Percentiles rank a stretch among this genome's conserved stretches.
These are phyloP conservation scores for Cryptococcus sp. DNA, from an alignment of 1,284 basidiomycete genomes.

Conservation along the genomic window DNA sequence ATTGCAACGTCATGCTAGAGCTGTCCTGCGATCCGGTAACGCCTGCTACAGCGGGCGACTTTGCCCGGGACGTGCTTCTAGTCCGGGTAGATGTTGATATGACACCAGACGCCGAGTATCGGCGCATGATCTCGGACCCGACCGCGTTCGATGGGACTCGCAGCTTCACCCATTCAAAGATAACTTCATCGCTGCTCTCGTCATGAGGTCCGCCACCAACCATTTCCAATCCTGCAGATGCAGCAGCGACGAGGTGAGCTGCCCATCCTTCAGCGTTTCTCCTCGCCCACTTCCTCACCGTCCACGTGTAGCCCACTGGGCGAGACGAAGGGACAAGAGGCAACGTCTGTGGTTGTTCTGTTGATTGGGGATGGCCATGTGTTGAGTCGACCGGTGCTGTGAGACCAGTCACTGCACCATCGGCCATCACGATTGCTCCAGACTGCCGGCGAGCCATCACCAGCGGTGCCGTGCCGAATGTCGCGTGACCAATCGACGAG, in stretches of 20 bases:
- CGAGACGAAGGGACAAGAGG: conserved; percentile 33
- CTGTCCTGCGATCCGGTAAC: conserved; percentile 1
- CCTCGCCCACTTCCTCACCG: conserved; percentile 76
- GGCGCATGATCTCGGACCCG: conserved; percentile 16
- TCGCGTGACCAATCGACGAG: conserved; percentile 31
- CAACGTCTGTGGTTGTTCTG: conserved; percentile 8
- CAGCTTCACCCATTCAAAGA: conserved; percentile 52
- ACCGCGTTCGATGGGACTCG: conserved; percentile 20
- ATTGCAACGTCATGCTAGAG: conserved; percentile 7
- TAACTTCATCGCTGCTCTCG: conserved; percentile 45
- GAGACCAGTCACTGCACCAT: conserved; percentile 40
- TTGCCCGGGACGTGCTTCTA: conserved; percentile 9
- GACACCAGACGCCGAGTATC: conserved; percentile 16
- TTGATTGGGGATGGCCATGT: background rate
- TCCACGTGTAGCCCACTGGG: conserved; percentile 69
- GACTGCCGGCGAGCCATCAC: conserved; percentile 30
- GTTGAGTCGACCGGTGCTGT: conserved; percentile 5
- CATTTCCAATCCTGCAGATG: conserved; percentile 41
- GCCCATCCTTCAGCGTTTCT: conserved; percentile 51
- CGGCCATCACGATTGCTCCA: conserved; percentile 26
- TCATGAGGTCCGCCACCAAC: conserved; percentile 22
- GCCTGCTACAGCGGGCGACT: conserved; percentile 1
- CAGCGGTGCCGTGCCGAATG: conserved; percentile 47
- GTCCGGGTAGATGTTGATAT: conserved; percentile 7
- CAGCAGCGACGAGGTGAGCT: conserved; percentile 43